Base-by-base conservation (phyloP, 208 protist species). In the Trypanosoma brucei region DNA sequence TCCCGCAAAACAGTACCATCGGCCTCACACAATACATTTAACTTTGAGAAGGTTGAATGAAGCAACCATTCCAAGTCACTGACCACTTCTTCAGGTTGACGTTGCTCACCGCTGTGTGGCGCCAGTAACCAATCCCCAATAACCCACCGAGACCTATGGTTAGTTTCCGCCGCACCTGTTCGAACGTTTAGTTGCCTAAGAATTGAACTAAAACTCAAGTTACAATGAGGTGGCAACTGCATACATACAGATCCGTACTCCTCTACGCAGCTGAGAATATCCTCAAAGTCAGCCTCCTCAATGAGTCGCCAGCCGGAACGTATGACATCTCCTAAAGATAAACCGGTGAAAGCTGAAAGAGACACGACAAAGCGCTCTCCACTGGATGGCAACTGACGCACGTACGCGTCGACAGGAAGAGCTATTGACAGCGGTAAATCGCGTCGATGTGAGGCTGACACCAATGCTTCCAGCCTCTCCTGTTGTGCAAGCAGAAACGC, bases 271-370 rank as follows among this genome's bases (percentile, higher is more conserved):
- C 73, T 72, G 22, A 94, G 62, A 54, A 94, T 81, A 34, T 85
- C 83, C 0, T 79, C 49, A 61, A 94, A 88, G 1, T 81, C 77
- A 35, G 62, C 13, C 62, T 94, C 83, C 53, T 91, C 88, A 42
- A 94, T 68, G 46, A 88, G 39, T 14, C 74, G 69, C 79, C 84
- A 90, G 8, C 88, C 88, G 38, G 80, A 86, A 44, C 84, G 88
- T n/a, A 90, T 82, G 35, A 91, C 76, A 59, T 94, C 88, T 7
- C 78, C 83, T 3, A 94, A 78, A 2, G 88, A 94, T 42, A 91
- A 69, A 22, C 88, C 88, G 0, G 76, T 68, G 58, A 86, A 92
- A 22, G 78, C 56, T 8, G 86, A 84, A 6, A 91, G 80, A 33
- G 80, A 81, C 5, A 83, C 78, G 30, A 94, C 72, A 64, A 77